These are phyloP conservation scores for Asterionellopsis glacialis DNA, from an alignment of 108 stramenopile genomes.

Conservation along the genomic window DNA sequence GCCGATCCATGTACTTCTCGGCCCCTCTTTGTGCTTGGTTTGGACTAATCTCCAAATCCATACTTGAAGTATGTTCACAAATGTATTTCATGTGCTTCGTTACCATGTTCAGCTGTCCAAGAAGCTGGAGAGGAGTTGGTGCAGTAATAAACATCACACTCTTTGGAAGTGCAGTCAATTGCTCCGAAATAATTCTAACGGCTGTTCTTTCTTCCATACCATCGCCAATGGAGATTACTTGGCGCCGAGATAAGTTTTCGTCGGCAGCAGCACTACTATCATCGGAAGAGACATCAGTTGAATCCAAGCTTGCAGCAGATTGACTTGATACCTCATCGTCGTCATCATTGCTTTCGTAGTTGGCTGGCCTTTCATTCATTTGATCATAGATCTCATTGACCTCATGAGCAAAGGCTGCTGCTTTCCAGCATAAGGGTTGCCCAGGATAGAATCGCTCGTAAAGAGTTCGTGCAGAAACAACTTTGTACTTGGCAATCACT, in stretches of 20 bases:
- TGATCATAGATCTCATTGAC: conserved; percentile 75
- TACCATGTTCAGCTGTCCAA: conserved; percentile 80
- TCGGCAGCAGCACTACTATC: not conserved
- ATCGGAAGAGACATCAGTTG: conserved; percentile 53
- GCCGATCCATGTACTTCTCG: conserved; percentile 32
- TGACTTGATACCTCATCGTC: conserved; percentile 1
- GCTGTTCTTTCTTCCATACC: conserved; percentile 87
- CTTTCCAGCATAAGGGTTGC: conserved; percentile 90
- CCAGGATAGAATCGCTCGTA: conserved; percentile 87
- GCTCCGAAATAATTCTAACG: conserved; percentile 77
- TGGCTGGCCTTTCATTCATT: conserved; percentile 38
- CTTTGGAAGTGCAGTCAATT: conserved; percentile 66
- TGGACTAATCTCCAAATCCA: conserved; percentile 73
- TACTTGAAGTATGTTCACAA: conserved; percentile 35
- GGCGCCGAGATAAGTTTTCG: conserved; percentile 19
- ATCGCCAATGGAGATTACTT: conserved; percentile 87
- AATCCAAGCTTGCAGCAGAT: conserved; percentile 40
- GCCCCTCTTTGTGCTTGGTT: conserved; percentile 78
- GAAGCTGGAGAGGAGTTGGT: conserved; percentile 68
- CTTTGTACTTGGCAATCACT: conserved; percentile 56
- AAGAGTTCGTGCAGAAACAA: conserved; percentile 79
- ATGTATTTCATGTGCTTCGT: conserved; percentile 78
- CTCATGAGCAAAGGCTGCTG: conserved; percentile 92
- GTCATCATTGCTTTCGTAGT: conserved; percentile 22
- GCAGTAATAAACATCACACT: conserved; percentile 74